Evolutionary conservation across 1,139 yeast genomes (phyloP).

Genomic region (Geotrichum carabidarum): DNA sequence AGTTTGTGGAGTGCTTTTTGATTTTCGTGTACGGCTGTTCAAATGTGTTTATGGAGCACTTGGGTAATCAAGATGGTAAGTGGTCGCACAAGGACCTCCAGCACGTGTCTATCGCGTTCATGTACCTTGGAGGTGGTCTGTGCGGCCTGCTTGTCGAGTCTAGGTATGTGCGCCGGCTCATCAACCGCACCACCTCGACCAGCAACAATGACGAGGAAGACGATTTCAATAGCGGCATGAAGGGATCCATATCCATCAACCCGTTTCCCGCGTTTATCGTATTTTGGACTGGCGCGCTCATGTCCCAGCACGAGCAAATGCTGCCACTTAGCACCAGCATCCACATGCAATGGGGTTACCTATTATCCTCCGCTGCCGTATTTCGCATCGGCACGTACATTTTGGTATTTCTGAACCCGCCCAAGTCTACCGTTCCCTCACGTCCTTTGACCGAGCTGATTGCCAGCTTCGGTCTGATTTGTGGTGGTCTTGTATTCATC

Average conservation of each 20-base stretch:
- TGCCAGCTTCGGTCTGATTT: conserved; percentile 67
- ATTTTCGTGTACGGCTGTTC: conserved; percentile 85
- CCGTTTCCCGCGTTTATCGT: conserved; percentile 91
- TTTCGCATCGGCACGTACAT: conserved; percentile 68
- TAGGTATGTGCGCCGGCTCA: conserved; percentile 40
- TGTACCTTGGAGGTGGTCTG: conserved; percentile 86
- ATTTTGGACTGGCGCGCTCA: conserved; percentile 93
- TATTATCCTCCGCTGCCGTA: conserved; percentile 71
- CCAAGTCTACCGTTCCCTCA: conserved; percentile 44
- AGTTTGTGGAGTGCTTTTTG: conserved; percentile 70
- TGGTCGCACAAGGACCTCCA: conserved; percentile 94
- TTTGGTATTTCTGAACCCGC: conserved; percentile 51
- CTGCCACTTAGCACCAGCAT: conserved; percentile 67
- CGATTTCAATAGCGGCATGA: conserved; percentile 23
- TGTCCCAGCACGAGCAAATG: conserved; percentile 92
- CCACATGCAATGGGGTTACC: conserved; percentile 88
- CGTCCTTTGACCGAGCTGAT: conserved; percentile 83
- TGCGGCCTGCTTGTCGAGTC: conserved; percentile 81
- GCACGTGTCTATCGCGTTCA: conserved; percentile 91
- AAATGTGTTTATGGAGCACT: conserved; percentile 83
- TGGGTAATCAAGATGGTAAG: conserved; percentile 65
- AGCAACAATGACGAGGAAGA: conserved; percentile 18
- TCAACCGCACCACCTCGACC: conserved; percentile 21
- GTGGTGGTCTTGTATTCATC: conserved; percentile 91
- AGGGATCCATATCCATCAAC: conserved; percentile 42